A percentile compares a stretch with the other conserved stretches of the same genome.
Conservation (phyloP, 495 filamentous ascomycete genomes). For the Trypethelium eluteriae region DNA sequence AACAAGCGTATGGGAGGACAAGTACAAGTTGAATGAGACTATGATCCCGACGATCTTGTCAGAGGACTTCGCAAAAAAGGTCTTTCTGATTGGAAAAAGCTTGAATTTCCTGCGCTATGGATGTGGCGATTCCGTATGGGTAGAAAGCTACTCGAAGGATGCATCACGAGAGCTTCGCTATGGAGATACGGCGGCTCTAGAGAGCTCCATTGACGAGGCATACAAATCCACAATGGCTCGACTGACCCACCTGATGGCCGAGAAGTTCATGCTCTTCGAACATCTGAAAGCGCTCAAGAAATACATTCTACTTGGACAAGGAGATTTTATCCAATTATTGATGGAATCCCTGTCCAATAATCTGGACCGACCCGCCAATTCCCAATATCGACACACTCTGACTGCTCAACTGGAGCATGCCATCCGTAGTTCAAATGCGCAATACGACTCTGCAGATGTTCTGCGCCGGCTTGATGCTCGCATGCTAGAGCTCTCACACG, state of each 20-base stretch:
- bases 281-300: conserved; percentile 89
- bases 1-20: conserved; percentile 94
- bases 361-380: conserved; percentile 89
- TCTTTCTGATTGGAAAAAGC: conserved; percentile 95
- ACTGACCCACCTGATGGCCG: conserved; percentile 86
- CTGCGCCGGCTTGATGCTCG: conserved; percentile 86
- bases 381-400: conserved; percentile 88
- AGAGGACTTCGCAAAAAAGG: conserved; percentile 84
- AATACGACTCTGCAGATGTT: conserved; percentile 90
- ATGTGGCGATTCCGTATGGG: conserved; percentile 90
- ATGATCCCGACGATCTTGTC: conserved; percentile 93
- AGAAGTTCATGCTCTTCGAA: conserved; percentile 87
- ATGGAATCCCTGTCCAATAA: conserved; percentile 94
- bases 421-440: conserved; percentile 92
- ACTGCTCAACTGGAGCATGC: conserved; percentile 97
- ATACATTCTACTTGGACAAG: conserved; percentile 88
- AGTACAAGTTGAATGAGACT: conserved; percentile 75
- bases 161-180: conserved; percentile 88
- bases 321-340: conserved; percentile 93
- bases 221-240: conserved; percentile 97
- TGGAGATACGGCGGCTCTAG: conserved; percentile 85
- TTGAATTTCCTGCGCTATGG: conserved; percentile 96
- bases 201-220: conserved; percentile 89
- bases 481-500: conserved; percentile 90
- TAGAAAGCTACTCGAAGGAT: conserved; percentile 89